These are phyloP conservation scores for Bretziella fagacearum DNA, from an alignment of 2,329 filamentous ascomycete genomes.

Conservation along the genomic window DNA sequence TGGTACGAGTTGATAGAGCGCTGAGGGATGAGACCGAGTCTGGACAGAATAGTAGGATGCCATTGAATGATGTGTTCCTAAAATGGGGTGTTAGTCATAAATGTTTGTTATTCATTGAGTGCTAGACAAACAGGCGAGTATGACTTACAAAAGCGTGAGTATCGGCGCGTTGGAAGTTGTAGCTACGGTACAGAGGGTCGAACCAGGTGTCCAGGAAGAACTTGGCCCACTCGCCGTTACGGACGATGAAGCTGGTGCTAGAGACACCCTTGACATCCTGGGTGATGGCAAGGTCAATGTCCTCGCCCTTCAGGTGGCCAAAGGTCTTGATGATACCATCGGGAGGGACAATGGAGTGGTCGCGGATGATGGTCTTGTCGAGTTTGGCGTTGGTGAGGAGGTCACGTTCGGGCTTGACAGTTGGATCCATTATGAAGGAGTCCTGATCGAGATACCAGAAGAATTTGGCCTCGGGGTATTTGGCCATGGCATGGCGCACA, in stretches of 20 bases:
- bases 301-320: conserved; percentile 54
- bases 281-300: conserved; percentile 66
- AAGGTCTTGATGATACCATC: conserved; percentile 97
- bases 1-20: conserved; percentile 67
- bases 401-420: conserved; percentile 49
- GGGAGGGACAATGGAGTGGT: conserved; percentile 76
- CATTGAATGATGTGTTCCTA: conserved; percentile 84
- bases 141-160: conserved; percentile 64
- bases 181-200: conserved; percentile 79
- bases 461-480: conserved; percentile 58
- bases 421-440: conserved; percentile 74
- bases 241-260: conserved; percentile 60
- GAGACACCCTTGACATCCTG: conserved; percentile 71
- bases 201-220: conserved; percentile 95
- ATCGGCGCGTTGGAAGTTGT: conserved; percentile 94
- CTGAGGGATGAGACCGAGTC: conserved; percentile 79
- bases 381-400: conserved; percentile 51
- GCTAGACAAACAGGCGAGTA: too few relatives aligned
- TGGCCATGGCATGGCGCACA: conserved; percentile 71
- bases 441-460: conserved; percentile 80
- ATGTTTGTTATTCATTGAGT: not conserved
- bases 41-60: conserved; percentile 90
- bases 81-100: conserved; percentile 1
- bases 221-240: conserved; percentile 75
- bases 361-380: conserved; percentile 65